These are phyloP conservation scores for Acacia concinna DNA, from an alignment of 331 rosid species.

Conservation along the genomic window DNA sequence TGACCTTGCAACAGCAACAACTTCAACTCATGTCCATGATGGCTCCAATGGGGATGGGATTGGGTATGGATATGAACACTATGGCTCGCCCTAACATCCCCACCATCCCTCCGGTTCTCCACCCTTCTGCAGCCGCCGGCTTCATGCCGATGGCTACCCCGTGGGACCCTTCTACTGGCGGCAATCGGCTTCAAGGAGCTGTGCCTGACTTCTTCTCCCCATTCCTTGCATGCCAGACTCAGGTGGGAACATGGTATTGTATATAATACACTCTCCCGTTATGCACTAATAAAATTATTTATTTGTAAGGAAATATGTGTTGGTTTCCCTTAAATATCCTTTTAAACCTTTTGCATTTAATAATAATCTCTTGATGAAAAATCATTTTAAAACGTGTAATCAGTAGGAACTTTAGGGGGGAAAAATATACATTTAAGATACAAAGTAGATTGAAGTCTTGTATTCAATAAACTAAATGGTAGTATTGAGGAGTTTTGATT, in stretches of 20 bases:
- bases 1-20: conserved; percentile 52
- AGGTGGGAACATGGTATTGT: conserved; percentile 37
- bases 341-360: too few relatives aligned
- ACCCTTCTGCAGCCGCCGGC: conserved; percentile 17
- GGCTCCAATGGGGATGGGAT: conserved; percentile 43
- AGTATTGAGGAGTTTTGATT: too few relatives aligned
- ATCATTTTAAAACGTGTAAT: too few relatives aligned
- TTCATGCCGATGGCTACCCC: conserved; percentile 54
- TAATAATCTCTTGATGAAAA: too few relatives aligned
- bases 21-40: conserved; percentile 25
- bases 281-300: too few relatives aligned
- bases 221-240: conserved; percentile 56
- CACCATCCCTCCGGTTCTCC: conserved; percentile 49
- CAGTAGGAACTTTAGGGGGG: too few relatives aligned
- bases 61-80: conserved; percentile 46
- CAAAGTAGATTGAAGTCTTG: too few relatives aligned
- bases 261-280: too few relatives aligned
- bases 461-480: too few relatives aligned
- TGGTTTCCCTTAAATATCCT: neutral
- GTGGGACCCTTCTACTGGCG: conserved; percentile 44
- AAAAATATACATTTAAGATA: too few relatives aligned
- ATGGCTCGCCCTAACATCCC: conserved; percentile 39
- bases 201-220: conserved; percentile 42
- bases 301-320: neutral
- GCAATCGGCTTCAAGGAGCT: conserved; percentile 34